Conservation (phyloP, 495 filamentous ascomycete species). For the Xylaria castorea region DNA sequence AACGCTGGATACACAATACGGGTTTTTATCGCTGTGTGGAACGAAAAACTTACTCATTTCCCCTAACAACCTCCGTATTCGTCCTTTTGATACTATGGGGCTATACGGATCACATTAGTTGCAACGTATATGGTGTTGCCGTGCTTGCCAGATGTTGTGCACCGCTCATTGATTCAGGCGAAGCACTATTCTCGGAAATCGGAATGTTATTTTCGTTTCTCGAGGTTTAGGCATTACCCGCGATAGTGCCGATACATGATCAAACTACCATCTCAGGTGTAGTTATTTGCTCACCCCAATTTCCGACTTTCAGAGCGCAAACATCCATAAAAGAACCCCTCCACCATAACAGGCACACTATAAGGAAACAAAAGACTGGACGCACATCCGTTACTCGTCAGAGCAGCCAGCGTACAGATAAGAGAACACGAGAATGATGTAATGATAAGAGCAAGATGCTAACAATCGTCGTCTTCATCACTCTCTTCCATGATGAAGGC, state of each 20-base stretch:
- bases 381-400: not conserved
- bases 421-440: not conserved
- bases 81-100: not conserved
- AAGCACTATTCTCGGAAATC: not conserved
- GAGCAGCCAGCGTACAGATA: not conserved
- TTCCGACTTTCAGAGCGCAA: not conserved
- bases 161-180: not conserved
- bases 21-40: not conserved
- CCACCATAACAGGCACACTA: not conserved
- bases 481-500: constrained; percentile 50
- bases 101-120: not conserved
- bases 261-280: not conserved
- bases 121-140: not conserved
- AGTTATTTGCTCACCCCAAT: not conserved
- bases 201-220: not conserved
- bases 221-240: not conserved
- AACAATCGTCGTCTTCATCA: constrained; percentile 33
- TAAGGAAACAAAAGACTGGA: not conserved
- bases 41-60: not conserved
- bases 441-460: not conserved
- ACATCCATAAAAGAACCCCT: too few species aligned
- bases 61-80: not conserved
- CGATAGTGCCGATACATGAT: not conserved
- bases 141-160: not conserved
- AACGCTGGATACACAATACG: not conserved